Conservation (phyloP, 2,329 filamentous ascomycete species). For the Mycosphaerella sp. region DNA sequence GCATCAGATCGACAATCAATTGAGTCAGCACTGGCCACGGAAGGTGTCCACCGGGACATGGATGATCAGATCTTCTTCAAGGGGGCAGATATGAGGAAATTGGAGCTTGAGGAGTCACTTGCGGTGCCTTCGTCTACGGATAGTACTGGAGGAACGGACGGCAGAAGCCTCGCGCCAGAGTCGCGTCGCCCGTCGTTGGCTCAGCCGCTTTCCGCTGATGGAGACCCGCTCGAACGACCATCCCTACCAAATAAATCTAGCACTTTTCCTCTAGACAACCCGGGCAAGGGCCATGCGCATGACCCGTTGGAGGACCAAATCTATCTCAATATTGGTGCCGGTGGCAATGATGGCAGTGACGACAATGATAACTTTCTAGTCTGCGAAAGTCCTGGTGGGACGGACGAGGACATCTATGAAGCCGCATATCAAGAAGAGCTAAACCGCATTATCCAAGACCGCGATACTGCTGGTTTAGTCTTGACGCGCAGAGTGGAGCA, state of each 20-base stretch:
- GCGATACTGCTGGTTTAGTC: constrained; percentile 52
- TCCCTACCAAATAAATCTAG: constrained; percentile 16
- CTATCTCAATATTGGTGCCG: constrained; percentile 71
- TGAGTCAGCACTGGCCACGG: constrained; percentile 47
- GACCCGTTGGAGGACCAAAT: constrained; percentile 59
- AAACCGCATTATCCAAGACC: constrained; percentile 56
- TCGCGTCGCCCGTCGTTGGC: constrained; percentile 4
- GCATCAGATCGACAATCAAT: constrained; percentile 46
- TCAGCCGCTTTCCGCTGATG: constrained; percentile 9
- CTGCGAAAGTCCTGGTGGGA: constrained; percentile 22
- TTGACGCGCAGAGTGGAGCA: constrained; percentile 47
- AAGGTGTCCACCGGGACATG: constrained; percentile 48
- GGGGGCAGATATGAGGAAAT: constrained; percentile 4
- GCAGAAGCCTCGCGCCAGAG: constrained; percentile 1
- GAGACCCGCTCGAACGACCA: constrained; percentile 10
- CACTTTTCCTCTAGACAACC: constrained; percentile 32
- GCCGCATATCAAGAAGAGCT: constrained; percentile 79
- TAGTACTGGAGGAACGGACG: not conserved
- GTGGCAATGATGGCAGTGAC: constrained; percentile 40
- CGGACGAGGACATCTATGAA: constrained; percentile 62
- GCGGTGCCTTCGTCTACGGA: constrained; percentile 5
- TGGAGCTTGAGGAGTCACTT: constrained; percentile 1
- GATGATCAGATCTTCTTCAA: constrained; percentile 25
- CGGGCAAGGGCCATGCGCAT: constrained; percentile 56
- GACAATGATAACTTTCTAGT: constrained; percentile 28